phyloP scores from a whole-genome alignment of 345 rosid species.

The Citrus mangshanensis region DNA sequence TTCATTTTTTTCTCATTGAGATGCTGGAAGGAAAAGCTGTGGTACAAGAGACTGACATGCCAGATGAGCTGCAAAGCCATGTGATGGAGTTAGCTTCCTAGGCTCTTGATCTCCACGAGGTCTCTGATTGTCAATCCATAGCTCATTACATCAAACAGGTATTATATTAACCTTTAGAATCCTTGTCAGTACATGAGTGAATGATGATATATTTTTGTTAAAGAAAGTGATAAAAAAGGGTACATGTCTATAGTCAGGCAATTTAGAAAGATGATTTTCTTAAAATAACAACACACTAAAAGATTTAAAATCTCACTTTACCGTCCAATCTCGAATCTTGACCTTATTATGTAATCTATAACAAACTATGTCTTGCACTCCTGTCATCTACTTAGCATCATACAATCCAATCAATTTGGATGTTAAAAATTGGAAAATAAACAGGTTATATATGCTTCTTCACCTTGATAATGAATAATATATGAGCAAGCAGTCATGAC shows the following conservation, averaged over 20 bases:
- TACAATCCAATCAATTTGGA: neutral
- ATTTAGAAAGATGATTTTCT: neutral
- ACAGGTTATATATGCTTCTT: neutral
- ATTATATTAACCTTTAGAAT: slow-evolving; percentile 4
- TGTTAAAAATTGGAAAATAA: neutral
- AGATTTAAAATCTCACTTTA: neutral
- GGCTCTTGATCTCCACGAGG: slow-evolving; percentile 50
- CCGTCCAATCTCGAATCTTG: neutral
- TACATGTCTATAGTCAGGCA: neutral
- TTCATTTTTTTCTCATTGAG: neutral
- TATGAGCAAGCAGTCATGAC: neutral
- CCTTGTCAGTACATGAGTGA: neutral
- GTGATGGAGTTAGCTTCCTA: slow-evolving; percentile 50
- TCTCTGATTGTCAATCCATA: slow-evolving; percentile 48
- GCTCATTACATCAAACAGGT: slow-evolving; percentile 52
- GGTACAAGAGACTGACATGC: slow-evolving; percentile 47
- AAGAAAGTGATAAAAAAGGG: neutral
- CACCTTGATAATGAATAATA: neutral
- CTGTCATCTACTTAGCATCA: neutral
- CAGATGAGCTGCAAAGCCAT: slow-evolving; percentile 37
- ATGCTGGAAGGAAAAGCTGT: slow-evolving; percentile 53
- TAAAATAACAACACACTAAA: slow-evolving; percentile 8
- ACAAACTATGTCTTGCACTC: neutral
- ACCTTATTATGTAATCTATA: slow-evolving; percentile 8
- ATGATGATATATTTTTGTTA: neutral